Evolutionary conservation across 179 eudicot genomes (phyloP), one percentile per base, ranked within the genome.

Genomic region (Heliamphora ciliata): DNA sequence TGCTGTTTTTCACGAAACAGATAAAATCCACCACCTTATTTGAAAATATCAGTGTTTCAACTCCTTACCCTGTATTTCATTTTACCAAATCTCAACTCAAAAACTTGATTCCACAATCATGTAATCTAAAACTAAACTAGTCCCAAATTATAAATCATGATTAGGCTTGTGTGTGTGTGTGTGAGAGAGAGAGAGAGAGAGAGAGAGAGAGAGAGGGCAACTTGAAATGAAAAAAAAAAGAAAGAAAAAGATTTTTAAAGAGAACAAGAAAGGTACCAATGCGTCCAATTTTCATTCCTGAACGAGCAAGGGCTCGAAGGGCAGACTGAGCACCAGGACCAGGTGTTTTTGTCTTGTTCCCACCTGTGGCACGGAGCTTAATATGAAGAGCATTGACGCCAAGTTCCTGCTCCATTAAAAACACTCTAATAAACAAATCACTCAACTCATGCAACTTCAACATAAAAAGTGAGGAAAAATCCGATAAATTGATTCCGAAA

Each of bases 241-340:
- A 40, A 8, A 31, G 40, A 31, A 31, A 31, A 31, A 31, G 40
- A 31, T 31, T 6, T 69, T 69, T 44, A 50, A 69, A 69, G 74
- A 69, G 74, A 69, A 44, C n/a, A 69, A 46, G 74, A 82, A 58
- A 81, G 52, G 95, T 84, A 92, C 92, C 94, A 78, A 92, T 93
- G 61, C 98, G 97, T 44, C 97, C 98, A 84, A 93, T 90, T 72
- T 91, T 93, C 97, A 93, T 93, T 79, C 98, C 98, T 5, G 98
- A 93, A 82, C 98, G 98, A 66, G 98, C 97, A 90, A 93, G 95
- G 52, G 95, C 97, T 55, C 97, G 80, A 2, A 93, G 94, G 1
- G 97, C 97, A 83, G 95, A 93, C 89, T 93, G 97, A 78, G 98
- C 98, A 92, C 97, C 97, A 48, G 98, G 98, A 44, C 98, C 98